Evolutionary conservation across 148 eudicot species (phyloP).

Genomic region (Fagopyrum tataricum): DNA sequence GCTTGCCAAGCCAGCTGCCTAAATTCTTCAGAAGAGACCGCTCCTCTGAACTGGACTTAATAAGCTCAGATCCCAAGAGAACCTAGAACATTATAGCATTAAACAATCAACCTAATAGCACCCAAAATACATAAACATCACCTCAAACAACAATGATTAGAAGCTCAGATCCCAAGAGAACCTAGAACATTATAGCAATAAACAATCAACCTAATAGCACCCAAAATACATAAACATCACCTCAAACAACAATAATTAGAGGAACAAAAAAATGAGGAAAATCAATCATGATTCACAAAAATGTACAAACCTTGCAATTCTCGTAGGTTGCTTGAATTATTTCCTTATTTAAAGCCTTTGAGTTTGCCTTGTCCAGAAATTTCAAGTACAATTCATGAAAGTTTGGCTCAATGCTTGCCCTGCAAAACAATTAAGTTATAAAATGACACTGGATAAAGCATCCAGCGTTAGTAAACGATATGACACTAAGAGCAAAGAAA

Average conservation of each 20-base stretch:
- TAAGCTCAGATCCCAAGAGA: constrained; percentile 87
- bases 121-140: background rate
- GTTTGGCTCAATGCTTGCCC: constrained; percentile 94
- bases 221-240: background rate
- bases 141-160: background rate
- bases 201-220: no score
- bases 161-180: constrained; percentile 87
- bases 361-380: constrained; percentile 76
- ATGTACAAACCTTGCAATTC: constrained; percentile 75
- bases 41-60: constrained; percentile 93
- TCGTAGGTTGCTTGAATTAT: constrained; percentile 75
- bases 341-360: constrained; percentile 63
- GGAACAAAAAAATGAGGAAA: background rate
- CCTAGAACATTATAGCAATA: constrained; percentile 30
- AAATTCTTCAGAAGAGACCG: constrained; percentile 89
- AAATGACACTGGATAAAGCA: background rate
- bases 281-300: background rate
- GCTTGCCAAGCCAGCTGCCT: constrained; percentile 99
- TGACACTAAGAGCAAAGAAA: background rate
- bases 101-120: no score
- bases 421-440: constrained; percentile 22
- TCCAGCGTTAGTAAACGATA: background rate
- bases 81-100: constrained; percentile 35
- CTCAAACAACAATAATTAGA: background rate
- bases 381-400: constrained; percentile 90